Base-by-base conservation (phyloP, 345 rosid species). In the Barbarea vulgaris region DNA sequence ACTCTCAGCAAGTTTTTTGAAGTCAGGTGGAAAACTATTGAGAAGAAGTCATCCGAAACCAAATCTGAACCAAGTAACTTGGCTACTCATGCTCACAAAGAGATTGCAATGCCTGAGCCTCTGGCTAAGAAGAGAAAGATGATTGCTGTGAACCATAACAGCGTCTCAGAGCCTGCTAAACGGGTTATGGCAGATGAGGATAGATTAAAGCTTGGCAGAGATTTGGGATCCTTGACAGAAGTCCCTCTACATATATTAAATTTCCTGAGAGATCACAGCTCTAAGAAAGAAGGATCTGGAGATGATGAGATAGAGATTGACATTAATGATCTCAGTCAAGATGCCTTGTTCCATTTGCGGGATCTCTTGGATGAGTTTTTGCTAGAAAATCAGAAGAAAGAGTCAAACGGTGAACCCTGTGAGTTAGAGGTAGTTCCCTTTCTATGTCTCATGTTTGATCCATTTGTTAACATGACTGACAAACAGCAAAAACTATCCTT, bases 261-360 rank as follows among this genome's bases (percentile, higher is more conserved):
- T 70, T 67, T 56, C 50, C 87, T 82, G 68, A 91, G 89, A 70
- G 91, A 88, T 51, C 96, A 91, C 81, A 87, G 84, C 57, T 88
- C 92, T 54, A 89, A 83, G 79, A 86, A 86, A 79, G 88, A 89
- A 78, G 88, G 85, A 81, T 79, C 91, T 1, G 75, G 85, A 22
- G 97, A 91, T 50, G 97, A 85, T 74, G 98, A 93, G 81, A 91
- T 93, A 69, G 98, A 93, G 80, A 93, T 93, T 77, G 98, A 93
- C 79, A 90, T 93, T 68, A 92, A 93, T 82, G 85, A 86, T 56
- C 88, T 91, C 7, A 82, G 84, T 60, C 78, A 85, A 72, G 90
- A 84, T 55, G 87, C 88, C 31, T 78, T 91, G 88, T 88, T 89
- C 69, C 81, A 76, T 58, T 74, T 93, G 69, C 77, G 89, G 66